Evolutionary conservation across 805 yeast species (phyloP).

Genomic region (Monosporozyma siamensis): DNA sequence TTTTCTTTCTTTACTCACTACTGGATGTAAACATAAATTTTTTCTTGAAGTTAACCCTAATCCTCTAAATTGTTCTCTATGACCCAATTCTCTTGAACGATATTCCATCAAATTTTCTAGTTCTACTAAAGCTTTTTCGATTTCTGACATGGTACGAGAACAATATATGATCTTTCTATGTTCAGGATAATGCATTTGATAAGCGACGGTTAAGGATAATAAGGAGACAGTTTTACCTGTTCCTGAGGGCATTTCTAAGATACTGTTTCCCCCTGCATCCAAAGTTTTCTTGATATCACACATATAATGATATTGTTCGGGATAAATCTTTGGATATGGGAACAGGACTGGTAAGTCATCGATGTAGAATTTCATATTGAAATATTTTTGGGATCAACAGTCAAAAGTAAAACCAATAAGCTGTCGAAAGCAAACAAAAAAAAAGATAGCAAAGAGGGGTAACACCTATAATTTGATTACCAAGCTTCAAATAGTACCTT

Average conservation of each 20-base stretch:
- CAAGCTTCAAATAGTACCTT: no score
- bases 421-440: no score
- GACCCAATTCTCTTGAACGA: constrained; percentile 74
- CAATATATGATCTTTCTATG: constrained; percentile 87
- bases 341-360: constrained; percentile 94
- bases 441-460: no score
- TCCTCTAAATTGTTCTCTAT: constrained; percentile 85
- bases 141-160: constrained; percentile 99
- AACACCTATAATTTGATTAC: no score
- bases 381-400: no score
- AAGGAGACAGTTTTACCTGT: constrained; percentile 95
- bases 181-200: constrained; percentile 90
- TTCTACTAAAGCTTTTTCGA: constrained; percentile 93
- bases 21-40: constrained; percentile 86
- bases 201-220: constrained; percentile 84
- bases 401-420: no score
- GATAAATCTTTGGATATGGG: constrained; percentile 94
- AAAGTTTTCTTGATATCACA: constrained; percentile 85
- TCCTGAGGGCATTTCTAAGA: constrained; percentile 98
- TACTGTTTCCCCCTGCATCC: constrained; percentile 95
- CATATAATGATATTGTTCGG: constrained; percentile 98
- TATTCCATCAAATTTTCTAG: constrained; percentile 80
- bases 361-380: constrained; percentile 60
- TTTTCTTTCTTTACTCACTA: constrained; percentile 75
- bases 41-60: constrained; percentile 91